phyloP scores from a whole-genome alignment of 495 filamentous ascomycete genomes.

The Paragyromitra xinjiangensis region DNA sequence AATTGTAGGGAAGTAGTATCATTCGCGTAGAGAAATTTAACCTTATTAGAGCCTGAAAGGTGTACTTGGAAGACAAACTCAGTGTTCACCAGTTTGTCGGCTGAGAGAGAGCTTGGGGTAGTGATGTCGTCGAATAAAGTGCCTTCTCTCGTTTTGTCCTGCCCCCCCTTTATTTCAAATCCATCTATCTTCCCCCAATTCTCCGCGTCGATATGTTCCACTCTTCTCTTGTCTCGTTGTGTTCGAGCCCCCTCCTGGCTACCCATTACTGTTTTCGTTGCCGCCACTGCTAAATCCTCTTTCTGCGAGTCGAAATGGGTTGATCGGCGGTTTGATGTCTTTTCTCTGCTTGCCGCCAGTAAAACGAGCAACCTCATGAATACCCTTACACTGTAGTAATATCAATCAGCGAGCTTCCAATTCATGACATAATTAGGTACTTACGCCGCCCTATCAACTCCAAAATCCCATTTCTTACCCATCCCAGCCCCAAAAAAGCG shows the following conservation, averaged over 20 bases:
- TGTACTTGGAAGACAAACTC: slow-evolving; percentile 4
- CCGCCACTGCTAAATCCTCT: not conserved
- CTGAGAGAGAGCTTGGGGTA: not conserved
- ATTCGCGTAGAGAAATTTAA: slow-evolving; percentile 13
- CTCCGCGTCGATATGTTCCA: not conserved
- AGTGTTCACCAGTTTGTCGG: not conserved
- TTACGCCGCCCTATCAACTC: slow-evolving; percentile 8
- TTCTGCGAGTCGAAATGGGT: not conserved
- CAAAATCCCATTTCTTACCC: slow-evolving; percentile 11
- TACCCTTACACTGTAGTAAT: not conserved
- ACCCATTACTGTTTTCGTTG: not conserved
- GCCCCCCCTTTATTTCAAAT: too few species aligned
- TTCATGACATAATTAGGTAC: not conserved
- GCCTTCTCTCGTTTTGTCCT: slow-evolving; percentile 2
- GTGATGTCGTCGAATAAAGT: not conserved
- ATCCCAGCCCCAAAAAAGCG: slow-evolving; percentile 5
- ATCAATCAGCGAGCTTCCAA: not conserved
- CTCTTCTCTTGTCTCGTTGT: not conserved
- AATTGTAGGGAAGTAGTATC: not conserved
- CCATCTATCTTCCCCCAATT: not conserved
- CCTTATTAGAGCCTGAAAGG: not conserved
- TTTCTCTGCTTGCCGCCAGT: slow-evolving; percentile 1
- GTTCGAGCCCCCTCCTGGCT: not conserved
- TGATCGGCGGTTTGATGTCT: slow-evolving; percentile 1
- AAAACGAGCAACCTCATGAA: slow-evolving; percentile 15